Conservation (phyloP, 805 yeast genomes). For the Sungouiella thailandica region DNA sequence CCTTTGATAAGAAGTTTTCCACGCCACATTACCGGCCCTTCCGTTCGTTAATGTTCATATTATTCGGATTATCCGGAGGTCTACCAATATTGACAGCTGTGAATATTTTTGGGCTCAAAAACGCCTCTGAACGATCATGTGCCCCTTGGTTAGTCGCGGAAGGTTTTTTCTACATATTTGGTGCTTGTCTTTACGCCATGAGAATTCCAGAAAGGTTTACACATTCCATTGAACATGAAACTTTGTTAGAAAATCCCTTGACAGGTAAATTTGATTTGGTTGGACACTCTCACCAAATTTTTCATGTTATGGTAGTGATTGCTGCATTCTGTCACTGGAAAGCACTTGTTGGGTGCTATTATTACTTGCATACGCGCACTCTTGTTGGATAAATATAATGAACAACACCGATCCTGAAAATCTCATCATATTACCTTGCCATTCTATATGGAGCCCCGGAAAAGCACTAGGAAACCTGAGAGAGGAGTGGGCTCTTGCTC, state of each 20-base stretch:
- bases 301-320: constrained; percentile 70
- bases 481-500: constrained; percentile 61
- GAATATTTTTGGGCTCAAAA: constrained; percentile 42
- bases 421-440: constrained; percentile 45
- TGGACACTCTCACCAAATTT: constrained; percentile 84
- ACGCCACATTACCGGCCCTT: constrained; percentile 67
- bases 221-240: constrained; percentile 9
- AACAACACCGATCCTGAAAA: constrained; percentile 2
- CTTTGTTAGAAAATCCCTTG: constrained; percentile 8
- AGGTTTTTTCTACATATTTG: constrained; percentile 69
- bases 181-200: constrained; percentile 74
- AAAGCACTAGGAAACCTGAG: constrained; percentile 40
- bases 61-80: constrained; percentile 74
- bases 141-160: constrained; percentile 62
- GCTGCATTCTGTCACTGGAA: constrained; percentile 73
- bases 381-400: not conserved
- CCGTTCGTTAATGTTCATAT: constrained; percentile 72
- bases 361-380: constrained; percentile 35
- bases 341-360: constrained; percentile 46
- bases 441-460: constrained; percentile 50
- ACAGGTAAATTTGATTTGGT: constrained; percentile 50
- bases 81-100: constrained; percentile 63
- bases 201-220: constrained; percentile 70
- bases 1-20: constrained; percentile 64
- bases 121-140: constrained; percentile 47